Percentiles rank a stretch among this genome's conserved stretches.
Conservation (phyloP, 768 basidiomycete genomes). For the Russula lepida region DNA sequence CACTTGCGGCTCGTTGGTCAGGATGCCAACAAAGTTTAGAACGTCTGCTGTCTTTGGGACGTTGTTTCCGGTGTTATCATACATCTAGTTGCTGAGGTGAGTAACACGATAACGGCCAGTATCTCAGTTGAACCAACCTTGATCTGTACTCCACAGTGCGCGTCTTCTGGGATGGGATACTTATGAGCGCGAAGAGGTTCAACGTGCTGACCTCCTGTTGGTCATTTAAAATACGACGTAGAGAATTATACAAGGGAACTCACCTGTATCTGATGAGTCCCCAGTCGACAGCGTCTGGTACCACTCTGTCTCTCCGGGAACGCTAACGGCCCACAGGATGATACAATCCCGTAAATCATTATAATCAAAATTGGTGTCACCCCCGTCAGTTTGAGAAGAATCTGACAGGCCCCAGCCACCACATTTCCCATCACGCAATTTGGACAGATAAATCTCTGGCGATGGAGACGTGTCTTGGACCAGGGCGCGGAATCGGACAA, state of each 20-base stretch:
- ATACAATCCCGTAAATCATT: constrained; percentile 51
- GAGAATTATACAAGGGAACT: background rate
- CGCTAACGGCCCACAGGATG: constrained; percentile 63
- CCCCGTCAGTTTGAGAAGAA: constrained; percentile 23
- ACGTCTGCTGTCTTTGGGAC: constrained; percentile 53
- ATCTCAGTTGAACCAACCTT: constrained; percentile 41
- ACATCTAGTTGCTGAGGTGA: constrained; percentile 40
- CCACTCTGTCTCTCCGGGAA: constrained; percentile 66
- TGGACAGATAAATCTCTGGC: constrained; percentile 63
- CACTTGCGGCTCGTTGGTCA: constrained; percentile 55
- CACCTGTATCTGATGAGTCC: constrained; percentile 21
- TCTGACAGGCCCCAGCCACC: constrained; percentile 71
- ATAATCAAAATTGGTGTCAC: constrained; percentile 35
- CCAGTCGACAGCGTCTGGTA: constrained; percentile 30
- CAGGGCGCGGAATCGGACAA: constrained; percentile 71
- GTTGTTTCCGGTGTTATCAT: constrained; percentile 39
- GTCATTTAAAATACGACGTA: background rate
- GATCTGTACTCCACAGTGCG: constrained; percentile 64
- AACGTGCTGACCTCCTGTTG: background rate
- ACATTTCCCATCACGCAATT: constrained; percentile 33
- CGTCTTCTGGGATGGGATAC: constrained; percentile 44
- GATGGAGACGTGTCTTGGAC: constrained; percentile 74
- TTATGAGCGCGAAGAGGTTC: constrained; percentile 43
- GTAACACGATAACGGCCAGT: background rate
- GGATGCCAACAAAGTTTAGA: constrained; percentile 64